Base-by-base conservation (phyloP, 1,139 yeast genomes). In the Scheffersomyces segobiensis region DNA sequence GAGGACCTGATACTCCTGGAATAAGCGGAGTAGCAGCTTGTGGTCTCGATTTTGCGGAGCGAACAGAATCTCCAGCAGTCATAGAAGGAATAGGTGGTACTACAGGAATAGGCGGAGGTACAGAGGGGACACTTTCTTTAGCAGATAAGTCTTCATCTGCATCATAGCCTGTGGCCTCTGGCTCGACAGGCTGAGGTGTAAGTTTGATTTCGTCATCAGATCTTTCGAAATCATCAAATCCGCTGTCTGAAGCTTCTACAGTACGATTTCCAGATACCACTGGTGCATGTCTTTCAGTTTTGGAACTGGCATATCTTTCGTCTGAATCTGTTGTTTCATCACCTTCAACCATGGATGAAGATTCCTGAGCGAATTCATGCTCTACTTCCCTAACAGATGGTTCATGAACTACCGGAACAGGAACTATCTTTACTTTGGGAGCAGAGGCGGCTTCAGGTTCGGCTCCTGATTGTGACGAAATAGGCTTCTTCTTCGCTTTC, bases 141-240 rank as follows among this genome's bases (percentile, higher is more conserved):
- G 78, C 82, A 10, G 81, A 77, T 24, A 73, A 64, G 56, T 80
- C 83, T 56, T 74, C 82, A 60, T 79, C 83, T 2, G 84, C 82
- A 49, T 80, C 83, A 60, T 79, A 80, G 0, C 83, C 83, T 5
- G 81, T 71, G 6, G 67, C 70, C 59, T 77, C 81, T 2, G 67
- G 59, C 7, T 77, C 82, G 4, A 70, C 19, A 19, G 55, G 58
- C 14, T 54, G 58, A 39, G 54, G 56, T 7, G 59, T 56, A 47
- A 63, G 57, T 32, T 59, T 59, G 54, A 64, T 58, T 22, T 62
- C 53, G 50, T 62, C 57, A n/a, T 60, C 63, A 12, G 26, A 21
- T n/a, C 54, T 53, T 8, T 53, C 60, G 0, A 62, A 59, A 3
- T 58, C 59, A 14, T 67, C 71, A 19, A 62, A 53, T 7, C 67